Evolutionary conservation across 768 basidiomycete species (phyloP).

Genomic region (Xerocomellus intermedius): DNA sequence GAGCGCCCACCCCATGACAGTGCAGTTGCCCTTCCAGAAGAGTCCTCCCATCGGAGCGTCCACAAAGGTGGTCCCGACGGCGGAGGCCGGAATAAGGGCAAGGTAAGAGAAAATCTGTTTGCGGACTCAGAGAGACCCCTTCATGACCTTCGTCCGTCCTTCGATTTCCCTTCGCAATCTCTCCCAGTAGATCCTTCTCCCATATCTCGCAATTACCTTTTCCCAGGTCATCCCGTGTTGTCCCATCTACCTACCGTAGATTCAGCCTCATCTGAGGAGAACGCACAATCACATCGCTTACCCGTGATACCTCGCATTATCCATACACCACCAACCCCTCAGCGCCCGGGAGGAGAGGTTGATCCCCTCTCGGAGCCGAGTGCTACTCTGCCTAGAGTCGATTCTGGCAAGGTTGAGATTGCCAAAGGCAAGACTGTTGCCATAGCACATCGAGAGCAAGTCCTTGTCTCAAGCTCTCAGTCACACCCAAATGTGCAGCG

Average conservation of each 20-base stretch:
- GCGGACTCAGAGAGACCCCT: conserved; percentile 1
- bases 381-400: conserved; percentile 6
- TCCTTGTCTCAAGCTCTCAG: conserved; percentile 26
- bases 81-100: conserved; percentile 26
- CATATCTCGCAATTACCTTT: conserved; percentile 11
- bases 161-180: conserved; percentile 21
- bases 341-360: conserved; percentile 23
- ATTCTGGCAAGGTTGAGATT: conserved; percentile 8
- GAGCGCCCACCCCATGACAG: conserved; percentile 33
- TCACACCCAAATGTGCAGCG: conserved; percentile 9
- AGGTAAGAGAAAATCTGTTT: conserved; percentile 19
- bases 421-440: conserved; percentile 16
- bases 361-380: conserved; percentile 5
- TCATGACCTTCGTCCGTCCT: conserved; percentile 12
- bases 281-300: conserved; percentile 24
- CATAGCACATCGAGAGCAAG: conserved; percentile 25
- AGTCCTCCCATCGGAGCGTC: conserved; percentile 9
- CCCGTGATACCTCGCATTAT: conserved; percentile 32
- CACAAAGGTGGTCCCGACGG: conserved; percentile 17
- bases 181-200: conserved; percentile 19
- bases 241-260: conserved; percentile 27
- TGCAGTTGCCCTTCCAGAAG: conserved; percentile 33
- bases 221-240: conserved; percentile 2
- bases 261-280: conserved; percentile 26
- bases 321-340: conserved; percentile 38